Evolutionary conservation across 1,284 basidiomycete species (phyloP), one percentile per base, ranked within the genome.

Genomic region (Chondrostereum purpureum): DNA sequence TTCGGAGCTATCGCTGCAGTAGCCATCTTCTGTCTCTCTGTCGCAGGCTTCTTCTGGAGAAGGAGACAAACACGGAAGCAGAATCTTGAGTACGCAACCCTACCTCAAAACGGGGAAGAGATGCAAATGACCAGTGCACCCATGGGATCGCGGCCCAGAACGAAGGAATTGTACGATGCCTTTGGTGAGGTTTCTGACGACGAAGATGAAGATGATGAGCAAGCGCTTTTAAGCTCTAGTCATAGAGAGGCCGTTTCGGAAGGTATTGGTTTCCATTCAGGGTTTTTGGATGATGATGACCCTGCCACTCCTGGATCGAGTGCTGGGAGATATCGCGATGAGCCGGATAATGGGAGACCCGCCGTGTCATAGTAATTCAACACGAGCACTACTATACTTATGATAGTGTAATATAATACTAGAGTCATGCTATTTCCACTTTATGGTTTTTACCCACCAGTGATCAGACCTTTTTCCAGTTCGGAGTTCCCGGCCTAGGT

Each of bases 91-190:
- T 96, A 96, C 60, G 74, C 75, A 31, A 77, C 80, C 11, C 69
- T 96, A 34, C 60, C 64, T 5, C 75, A 71, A 6, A 77, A 77
- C 22, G 88, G 89, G 38, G 88, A 89, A 43, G 68, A 92, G 41
- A 77, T 79, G 3, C 86, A 94, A 84, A 73, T 73, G 39, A 61
- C 81, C 2, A 61, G 92, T 42, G 27, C 27, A n/a, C 5, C 22
- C 18, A 13, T n/a, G 39, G 24, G 27, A 31, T 31, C 27, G 8
- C 18, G 16, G 36, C 40, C 70, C 18, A 73, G 77, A 14, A 83
- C 86, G 36, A 89, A 87, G 67, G 92, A 94, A 61, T 60, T 94
- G 46, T 94, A 94, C 57, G 92, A 94, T 64, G 91, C 92, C 12
- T 94, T 94, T 65, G 27, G 27, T 31, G 27, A 31, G 27, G 91